Conservation (phyloP, 306 rosid genomes). For the Citrullus amarus region DNA sequence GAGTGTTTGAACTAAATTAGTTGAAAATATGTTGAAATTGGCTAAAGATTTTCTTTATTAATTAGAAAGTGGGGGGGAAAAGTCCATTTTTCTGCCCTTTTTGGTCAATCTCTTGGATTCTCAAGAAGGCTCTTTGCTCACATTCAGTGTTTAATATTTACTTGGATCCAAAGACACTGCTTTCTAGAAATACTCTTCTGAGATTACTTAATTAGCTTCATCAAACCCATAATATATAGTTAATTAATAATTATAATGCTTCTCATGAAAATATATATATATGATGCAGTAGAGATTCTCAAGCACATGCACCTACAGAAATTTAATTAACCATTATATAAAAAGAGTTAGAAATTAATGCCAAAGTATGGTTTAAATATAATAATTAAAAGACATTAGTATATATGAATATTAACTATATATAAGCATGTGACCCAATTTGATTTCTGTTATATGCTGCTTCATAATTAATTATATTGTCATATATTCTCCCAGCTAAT, state of each 20-base stretch:
- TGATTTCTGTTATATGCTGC: slow-evolving; percentile 5
- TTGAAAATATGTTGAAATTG: too few relatives aligned
- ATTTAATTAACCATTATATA: background rate
- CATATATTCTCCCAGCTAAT: background rate
- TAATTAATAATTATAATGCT: background rate
- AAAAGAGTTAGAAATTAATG: background rate
- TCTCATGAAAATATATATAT: background rate
- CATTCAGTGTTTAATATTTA: background rate
- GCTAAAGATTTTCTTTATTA: too few relatives aligned
- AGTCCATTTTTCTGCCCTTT: too few relatives aligned
- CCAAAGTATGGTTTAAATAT: background rate
- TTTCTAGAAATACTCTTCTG: slow-evolving; percentile 4
- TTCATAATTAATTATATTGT: background rate
- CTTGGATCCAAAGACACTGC: background rate
- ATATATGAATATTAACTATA: background rate
- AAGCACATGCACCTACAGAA: slow-evolving; percentile 1
- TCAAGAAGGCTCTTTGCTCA: background rate
- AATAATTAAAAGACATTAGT: background rate
- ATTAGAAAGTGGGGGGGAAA: too few relatives aligned
- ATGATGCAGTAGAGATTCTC: background rate
- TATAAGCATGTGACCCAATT: background rate
- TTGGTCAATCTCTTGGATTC: background rate
- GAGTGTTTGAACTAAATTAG: too few relatives aligned
- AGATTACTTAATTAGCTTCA: background rate
- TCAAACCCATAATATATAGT: background rate